Conservation (phyloP, 805 yeast genomes). For the Jamesozyma piceae region DNA sequence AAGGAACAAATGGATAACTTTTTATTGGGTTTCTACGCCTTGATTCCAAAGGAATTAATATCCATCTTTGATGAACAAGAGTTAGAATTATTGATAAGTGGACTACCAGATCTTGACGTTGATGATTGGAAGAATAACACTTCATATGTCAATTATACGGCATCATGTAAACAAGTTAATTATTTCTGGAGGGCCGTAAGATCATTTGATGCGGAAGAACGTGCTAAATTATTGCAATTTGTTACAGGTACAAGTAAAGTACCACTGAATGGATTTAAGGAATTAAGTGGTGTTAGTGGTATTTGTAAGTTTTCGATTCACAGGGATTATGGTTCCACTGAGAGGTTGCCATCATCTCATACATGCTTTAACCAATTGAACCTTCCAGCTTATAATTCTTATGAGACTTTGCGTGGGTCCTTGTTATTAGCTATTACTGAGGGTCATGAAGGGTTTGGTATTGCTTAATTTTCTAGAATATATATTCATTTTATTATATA, state of each 20-base stretch:
- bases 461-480: conserved; percentile 25
- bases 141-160: conserved; percentile 67
- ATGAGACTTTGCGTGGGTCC: conserved; percentile 75
- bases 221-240: conserved; percentile 89
- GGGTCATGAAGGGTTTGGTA: conserved; percentile 92
- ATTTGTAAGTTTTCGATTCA: conserved; percentile 80
- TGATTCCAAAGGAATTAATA: conserved; percentile 74
- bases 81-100: conserved; percentile 82
- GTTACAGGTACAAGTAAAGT: conserved; percentile 97
- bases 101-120: conserved; percentile 92
- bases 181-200: conserved; percentile 98
- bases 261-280: conserved; percentile 88
- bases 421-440: conserved; percentile 80
- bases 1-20: conserved; percentile 81
- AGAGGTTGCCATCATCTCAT: conserved; percentile 88
- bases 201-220: conserved; percentile 86
- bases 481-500: background rate
- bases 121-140: conserved; percentile 93
- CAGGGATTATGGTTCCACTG: conserved; percentile 75
- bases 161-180: conserved; percentile 76
- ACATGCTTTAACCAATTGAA: conserved; percentile 95
- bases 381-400: conserved; percentile 84
- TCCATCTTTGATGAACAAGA: conserved; percentile 93
- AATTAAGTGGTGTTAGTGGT: conserved; percentile 80
- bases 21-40: conserved; percentile 78